Conservation (phyloP, 345 rosid genomes). For the Lepidium sativum region DNA sequence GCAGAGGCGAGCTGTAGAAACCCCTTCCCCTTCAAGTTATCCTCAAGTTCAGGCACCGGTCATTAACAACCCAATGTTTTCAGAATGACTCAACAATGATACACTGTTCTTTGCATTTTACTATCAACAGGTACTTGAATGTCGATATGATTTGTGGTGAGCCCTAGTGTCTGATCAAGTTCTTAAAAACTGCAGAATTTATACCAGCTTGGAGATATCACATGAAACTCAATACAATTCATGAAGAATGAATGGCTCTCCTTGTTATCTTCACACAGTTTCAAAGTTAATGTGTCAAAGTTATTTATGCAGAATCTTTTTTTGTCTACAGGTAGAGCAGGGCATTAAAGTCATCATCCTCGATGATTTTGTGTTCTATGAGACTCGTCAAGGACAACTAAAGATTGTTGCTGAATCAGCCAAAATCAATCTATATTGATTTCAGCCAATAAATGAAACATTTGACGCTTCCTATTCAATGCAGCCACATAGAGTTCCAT, state of each 20-base stretch:
- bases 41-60: constrained; percentile 83
- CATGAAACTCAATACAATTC: no score
- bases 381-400: no score
- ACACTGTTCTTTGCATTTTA: constrained; percentile 78
- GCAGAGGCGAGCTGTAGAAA: constrained; percentile 53
- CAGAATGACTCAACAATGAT: constrained; percentile 61
- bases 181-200: no score
- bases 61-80: constrained; percentile 56
- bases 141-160: background rate
- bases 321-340: no score
- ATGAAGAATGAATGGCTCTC: no score
- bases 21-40: constrained; percentile 66
- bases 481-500: background rate
- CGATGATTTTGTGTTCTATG: no score
- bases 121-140: constrained; percentile 59
- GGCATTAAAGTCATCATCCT: no score
- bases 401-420: background rate
- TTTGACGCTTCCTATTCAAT: background rate
- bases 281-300: no score
- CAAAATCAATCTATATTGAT: background rate
- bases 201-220: no score
- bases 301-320: background rate
- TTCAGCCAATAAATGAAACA: background rate
- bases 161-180: no score
- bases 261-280: no score